These are phyloP conservation scores for Venturiaceae sp. DNA, from an alignment of 2,329 filamentous ascomycete species.

Conservation along the genomic window DNA sequence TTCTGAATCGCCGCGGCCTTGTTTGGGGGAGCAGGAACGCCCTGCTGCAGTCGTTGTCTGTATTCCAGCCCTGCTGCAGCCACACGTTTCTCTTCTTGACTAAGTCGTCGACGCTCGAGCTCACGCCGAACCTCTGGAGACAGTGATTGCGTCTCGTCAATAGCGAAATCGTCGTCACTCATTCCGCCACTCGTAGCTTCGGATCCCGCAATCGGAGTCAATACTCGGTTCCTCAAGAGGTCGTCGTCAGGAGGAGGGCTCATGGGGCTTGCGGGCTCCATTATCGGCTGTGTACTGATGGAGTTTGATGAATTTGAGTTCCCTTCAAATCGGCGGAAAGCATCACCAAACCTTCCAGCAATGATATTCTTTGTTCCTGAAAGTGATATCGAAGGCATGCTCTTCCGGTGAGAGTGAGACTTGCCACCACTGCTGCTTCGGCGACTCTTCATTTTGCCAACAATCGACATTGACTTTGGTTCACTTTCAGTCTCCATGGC, in stretches of 20 bases:
- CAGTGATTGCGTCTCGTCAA: conserved; percentile 60
- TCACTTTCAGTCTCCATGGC: conserved; percentile 55
- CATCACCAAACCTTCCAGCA: conserved; percentile 84
- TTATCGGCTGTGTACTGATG: conserved; percentile 11
- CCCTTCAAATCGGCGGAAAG: conserved; percentile 82
- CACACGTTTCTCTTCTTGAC: conserved; percentile 83
- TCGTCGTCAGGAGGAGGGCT: conserved; percentile 17
- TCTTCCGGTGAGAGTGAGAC: conserved; percentile 54
- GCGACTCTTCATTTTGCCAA: conserved; percentile 36
- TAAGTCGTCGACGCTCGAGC: conserved; percentile 69
- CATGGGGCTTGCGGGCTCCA: conserved; percentile 18
- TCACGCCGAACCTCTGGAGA: conserved; percentile 85
- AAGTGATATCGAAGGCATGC: conserved; percentile 57
- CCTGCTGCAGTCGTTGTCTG: conserved; percentile 58
- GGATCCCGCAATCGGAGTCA: conserved; percentile 64
- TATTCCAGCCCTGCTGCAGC: conserved; percentile 85
- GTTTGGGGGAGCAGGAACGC: conserved; percentile 41
- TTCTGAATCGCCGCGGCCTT: conserved; percentile 82
- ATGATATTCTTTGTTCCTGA: conserved; percentile 72
- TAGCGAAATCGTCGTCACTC: conserved; percentile 55
- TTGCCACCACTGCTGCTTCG: conserved; percentile 42
- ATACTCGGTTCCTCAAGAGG: conserved; percentile 7
- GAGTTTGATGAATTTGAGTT: conserved; percentile 18
- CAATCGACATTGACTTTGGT: conserved; percentile 28
- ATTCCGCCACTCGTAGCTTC: conserved; percentile 59